phyloP scores from a whole-genome alignment of 371 early-diverging fungal genomes.

The Batrachochytrium dendrobatidis region DNA sequence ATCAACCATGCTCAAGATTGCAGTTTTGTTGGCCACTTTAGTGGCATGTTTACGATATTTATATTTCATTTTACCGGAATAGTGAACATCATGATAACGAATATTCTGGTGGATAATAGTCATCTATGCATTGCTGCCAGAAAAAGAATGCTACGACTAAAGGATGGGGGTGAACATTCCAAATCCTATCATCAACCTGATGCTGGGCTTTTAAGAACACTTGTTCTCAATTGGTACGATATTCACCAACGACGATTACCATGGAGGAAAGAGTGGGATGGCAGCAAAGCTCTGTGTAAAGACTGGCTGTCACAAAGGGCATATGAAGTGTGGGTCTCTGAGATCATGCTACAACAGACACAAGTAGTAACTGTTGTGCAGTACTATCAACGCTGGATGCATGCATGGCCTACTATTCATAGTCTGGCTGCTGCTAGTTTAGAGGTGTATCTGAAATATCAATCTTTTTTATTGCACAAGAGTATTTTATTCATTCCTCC shows the following conservation, averaged over 20 bases:
- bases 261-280: conserved; percentile 44
- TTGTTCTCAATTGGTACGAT: conserved; percentile 60
- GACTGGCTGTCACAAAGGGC: conserved; percentile 46
- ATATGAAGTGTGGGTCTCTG: conserved; percentile 76
- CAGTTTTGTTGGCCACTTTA: too few relatives aligned
- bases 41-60: too few relatives aligned
- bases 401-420: conserved; percentile 63
- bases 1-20: too few relatives aligned
- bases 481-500: conserved; percentile 4
- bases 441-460: conserved; percentile 41
- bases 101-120: too few relatives aligned
- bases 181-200: not conserved
- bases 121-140: too few relatives aligned
- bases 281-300: not conserved
- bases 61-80: too few relatives aligned
- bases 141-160: too few relatives aligned
- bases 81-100: too few relatives aligned
- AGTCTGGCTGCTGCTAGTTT: conserved; percentile 59
- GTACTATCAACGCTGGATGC: conserved; percentile 71
- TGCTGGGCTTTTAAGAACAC: not conserved
- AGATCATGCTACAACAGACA: conserved; percentile 79
- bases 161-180: not conserved
- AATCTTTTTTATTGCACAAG: not conserved
- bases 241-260: conserved; percentile 57
- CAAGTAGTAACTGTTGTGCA: conserved; percentile 69